phyloP scores from a whole-genome alignment of 139 green algal species.

The Micractinium sp. region DNA sequence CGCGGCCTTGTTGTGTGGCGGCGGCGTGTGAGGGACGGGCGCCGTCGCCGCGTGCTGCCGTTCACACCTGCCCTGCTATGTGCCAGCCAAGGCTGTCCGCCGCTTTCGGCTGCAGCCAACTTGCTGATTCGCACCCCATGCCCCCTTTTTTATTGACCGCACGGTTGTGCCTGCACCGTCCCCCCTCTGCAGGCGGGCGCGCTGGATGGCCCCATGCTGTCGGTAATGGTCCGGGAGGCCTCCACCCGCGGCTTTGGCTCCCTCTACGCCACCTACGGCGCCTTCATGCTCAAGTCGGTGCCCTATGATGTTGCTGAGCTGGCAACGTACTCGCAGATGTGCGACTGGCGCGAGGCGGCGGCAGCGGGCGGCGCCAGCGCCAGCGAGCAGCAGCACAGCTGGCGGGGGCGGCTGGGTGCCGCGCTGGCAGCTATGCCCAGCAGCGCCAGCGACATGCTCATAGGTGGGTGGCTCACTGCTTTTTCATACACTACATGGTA shows the following conservation, averaged over 20 bases:
- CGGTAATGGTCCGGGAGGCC: constrained; percentile 54
- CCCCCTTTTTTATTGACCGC: not conserved
- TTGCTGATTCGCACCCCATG: not conserved
- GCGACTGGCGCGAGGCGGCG: constrained; percentile 35
- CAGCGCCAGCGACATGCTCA: constrained; percentile 53
- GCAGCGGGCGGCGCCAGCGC: not conserved
- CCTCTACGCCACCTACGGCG: constrained; percentile 70
- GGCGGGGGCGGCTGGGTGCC: not conserved
- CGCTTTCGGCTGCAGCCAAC: not conserved
- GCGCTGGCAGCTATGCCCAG: constrained; percentile 25
- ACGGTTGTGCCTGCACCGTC: not conserved
- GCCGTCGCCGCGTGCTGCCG: too few relatives aligned
- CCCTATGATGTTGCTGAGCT: constrained; percentile 78
- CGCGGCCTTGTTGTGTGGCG: not conserved
- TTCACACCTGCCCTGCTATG: not conserved
- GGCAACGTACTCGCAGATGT: constrained; percentile 54
- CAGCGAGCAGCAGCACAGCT: not conserved
- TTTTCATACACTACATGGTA: not conserved
- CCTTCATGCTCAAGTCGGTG: constrained; percentile 71
- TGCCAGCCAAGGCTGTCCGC: not conserved
- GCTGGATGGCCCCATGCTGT: constrained; percentile 53
- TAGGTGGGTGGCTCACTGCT: constrained; percentile 25
- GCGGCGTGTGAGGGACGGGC: not conserved
- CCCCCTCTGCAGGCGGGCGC: constrained; percentile 39
- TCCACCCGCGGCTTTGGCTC: constrained; percentile 36